Conservation (phyloP, 2,329 filamentous ascomycete species). For the Fusarium agapanthi region DNA sequence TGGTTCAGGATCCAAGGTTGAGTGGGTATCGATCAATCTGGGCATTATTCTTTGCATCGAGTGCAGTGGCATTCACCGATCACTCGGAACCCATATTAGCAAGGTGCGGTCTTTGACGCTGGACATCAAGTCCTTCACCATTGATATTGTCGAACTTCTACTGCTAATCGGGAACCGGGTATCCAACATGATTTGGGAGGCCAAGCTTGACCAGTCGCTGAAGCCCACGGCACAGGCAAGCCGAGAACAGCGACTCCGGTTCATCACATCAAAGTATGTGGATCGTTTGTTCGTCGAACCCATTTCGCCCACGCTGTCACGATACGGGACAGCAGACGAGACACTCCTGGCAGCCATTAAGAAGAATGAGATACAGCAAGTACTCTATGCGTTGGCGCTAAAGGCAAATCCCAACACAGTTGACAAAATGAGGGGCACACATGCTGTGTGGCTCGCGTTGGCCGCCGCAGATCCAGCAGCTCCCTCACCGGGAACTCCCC, state of each 20-base stretch:
- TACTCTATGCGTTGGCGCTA: conserved; percentile 88
- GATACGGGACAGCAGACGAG: conserved; percentile 83
- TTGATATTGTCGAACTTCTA: conserved; percentile 94
- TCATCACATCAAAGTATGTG: conserved; percentile 95
- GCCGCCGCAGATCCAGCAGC: conserved; percentile 91
- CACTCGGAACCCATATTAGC: conserved; percentile 95
- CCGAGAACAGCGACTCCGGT: conserved; percentile 89
- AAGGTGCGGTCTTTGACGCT: conserved; percentile 95
- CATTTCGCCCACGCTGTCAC: conserved; percentile 77
- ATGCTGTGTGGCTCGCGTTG: conserved; percentile 88
- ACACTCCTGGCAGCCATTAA: conserved; percentile 92
- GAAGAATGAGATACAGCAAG: conserved; percentile 92
- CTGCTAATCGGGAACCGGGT: conserved; percentile 92
- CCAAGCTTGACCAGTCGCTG: conserved; percentile 74
- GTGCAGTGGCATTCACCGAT: conserved; percentile 96
- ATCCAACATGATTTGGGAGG: conserved; percentile 97
- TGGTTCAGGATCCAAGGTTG: conserved; percentile 88
- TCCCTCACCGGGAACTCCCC: conserved; percentile 63
- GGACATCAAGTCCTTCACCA: conserved; percentile 95
- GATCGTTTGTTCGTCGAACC: conserved; percentile 84
- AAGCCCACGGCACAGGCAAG: conserved; percentile 83
- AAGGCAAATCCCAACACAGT: conserved; percentile 85
- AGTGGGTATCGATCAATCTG: conserved; percentile 99
- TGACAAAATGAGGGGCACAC: conserved; percentile 88
- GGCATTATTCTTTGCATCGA: conserved; percentile 97